Base-by-base conservation (phyloP, 768 basidiomycete genomes). In the Myochromella boudieri region DNA sequence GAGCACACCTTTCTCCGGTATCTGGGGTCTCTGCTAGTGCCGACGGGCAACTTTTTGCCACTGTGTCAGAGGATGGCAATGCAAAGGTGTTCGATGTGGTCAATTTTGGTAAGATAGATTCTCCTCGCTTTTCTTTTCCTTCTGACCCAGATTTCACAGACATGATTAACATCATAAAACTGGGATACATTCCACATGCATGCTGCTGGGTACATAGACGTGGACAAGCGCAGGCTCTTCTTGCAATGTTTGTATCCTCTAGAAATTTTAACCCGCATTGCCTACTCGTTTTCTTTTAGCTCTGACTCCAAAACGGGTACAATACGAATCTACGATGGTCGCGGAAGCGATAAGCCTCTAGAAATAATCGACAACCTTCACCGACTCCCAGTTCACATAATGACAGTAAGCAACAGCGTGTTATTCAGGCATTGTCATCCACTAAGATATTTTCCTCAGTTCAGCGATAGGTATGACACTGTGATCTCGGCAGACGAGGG, bases 141-240 rank as follows among this genome's bases (percentile, higher is more conserved):
- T 36, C 46, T 52, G 11, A 44, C 17, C 28, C 25, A 26, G 28
- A 36, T 26, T 14, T 38, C 14, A 32, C 56, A 97, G 95, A 99
- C 65, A 97, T 98, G 95, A 98, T 98, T 60, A 98, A 97, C 65
- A 97, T 97, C 67, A 80, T 99, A 51, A 91, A 92, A 61, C 75
- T 99, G 40, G 87, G 81, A 1, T 98, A 82, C 61, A 78, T 74
- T 15, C 97, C 97, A 8, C 85, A 85, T 52, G 76, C 91, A 9
- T 95, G 92, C 60, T 95, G 92, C 62, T 99, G 95, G 95, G 87
- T 98, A 4, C 97, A 99, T 65, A 76, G 74, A 49, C 80, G 87
- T 17, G 93, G 92, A 37, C 85, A 95, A 57, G 92, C 89, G 0
- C 87, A 91, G 60, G 85, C 86, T 14, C 63, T 99, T 10, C 73